Base-by-base conservation (phyloP, 768 basidiomycete genomes). In the Pseudohyphozyma bogoriensis region DNA sequence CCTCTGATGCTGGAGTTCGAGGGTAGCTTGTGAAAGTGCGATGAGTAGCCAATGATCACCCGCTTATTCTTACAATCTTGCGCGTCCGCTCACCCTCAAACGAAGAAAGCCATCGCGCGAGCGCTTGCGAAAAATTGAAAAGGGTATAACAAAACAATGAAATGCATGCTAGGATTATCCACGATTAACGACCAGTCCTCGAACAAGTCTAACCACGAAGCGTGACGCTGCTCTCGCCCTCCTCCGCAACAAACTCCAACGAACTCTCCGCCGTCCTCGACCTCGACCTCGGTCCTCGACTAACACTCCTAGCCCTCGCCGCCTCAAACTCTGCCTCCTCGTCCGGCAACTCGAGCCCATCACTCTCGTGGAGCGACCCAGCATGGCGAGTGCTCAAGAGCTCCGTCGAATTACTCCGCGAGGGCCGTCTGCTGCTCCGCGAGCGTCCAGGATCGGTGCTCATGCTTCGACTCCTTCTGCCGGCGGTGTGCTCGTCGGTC, bases 1-100 rank as follows among this genome's bases (percentile, higher is more conserved):
- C 89, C 89, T 8, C 73, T 91, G 22, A 81, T 86, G 16, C 73
- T 90, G 74, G 89, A 92, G 70, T 78, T 89, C 51, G 78, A 80
- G 33, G 80, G 79, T 16, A 72, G 62, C 50, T 69, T 74, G 60
- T 80, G 58, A 60, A 46, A 42, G 24, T 42, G 18, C 40, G 40
- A 42, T 42, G 40, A 40, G n/a, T n/a, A n/a, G n/a, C n/a, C n/a
- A n/a, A n/a, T n/a, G n/a, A n/a, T n/a, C n/a, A n/a, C n/a, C n/a
- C n/a, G n/a, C n/a, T n/a, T n/a, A n/a, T n/a, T n/a, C n/a, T n/a
- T n/a, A n/a, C n/a, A n/a, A n/a, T n/a, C n/a, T n/a, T n/a, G n/a
- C n/a, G n/a, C n/a, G n/a, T n/a, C n/a, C n/a, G n/a, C n/a, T n/a
- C n/a, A n/a, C n/a, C n/a, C n/a, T n/a, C n/a, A n/a, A n/a, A n/a